Conservation (phyloP, 768 basidiomycete species). For the Lepiota brunneoincarnata region DNA sequence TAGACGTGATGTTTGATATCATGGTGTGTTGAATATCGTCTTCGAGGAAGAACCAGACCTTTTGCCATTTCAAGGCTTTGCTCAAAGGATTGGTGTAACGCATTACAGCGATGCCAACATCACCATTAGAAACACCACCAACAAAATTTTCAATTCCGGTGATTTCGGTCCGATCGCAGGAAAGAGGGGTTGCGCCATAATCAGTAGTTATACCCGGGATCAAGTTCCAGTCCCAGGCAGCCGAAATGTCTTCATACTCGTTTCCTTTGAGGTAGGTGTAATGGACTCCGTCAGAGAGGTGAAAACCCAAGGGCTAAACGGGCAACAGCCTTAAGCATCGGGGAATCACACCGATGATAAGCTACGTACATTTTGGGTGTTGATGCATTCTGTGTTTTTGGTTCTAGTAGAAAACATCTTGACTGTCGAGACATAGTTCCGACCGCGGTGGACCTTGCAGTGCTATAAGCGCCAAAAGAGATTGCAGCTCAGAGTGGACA, state of each 20-base stretch:
- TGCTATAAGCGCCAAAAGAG: constrained; percentile 2
- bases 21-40: constrained; percentile 63
- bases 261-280: constrained; percentile 63
- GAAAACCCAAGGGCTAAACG: constrained; percentile 58
- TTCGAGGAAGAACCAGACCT: constrained; percentile 72
- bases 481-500: constrained; percentile 4
- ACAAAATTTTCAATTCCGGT: constrained; percentile 57
- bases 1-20: constrained; percentile 48
- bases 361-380: constrained; percentile 52
- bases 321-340: not conserved
- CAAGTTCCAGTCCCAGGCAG: constrained; percentile 76
- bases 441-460: constrained; percentile 58
- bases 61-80: constrained; percentile 54
- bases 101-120: constrained; percentile 58
- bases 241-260: constrained; percentile 74
- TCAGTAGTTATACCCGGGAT: constrained; percentile 72
- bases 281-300: constrained; percentile 62
- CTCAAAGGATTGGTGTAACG: constrained; percentile 65
- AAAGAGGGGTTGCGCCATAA: constrained; percentile 53
- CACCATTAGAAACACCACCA: constrained; percentile 61
- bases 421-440: constrained; percentile 55
- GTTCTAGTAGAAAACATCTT: constrained; percentile 64
- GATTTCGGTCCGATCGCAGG: constrained; percentile 39
- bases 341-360: not conserved
- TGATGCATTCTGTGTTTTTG: constrained; percentile 62